phyloP scores from a whole-genome alignment of 257 asterid genomes.

The Plectranthus barbatus region DNA sequence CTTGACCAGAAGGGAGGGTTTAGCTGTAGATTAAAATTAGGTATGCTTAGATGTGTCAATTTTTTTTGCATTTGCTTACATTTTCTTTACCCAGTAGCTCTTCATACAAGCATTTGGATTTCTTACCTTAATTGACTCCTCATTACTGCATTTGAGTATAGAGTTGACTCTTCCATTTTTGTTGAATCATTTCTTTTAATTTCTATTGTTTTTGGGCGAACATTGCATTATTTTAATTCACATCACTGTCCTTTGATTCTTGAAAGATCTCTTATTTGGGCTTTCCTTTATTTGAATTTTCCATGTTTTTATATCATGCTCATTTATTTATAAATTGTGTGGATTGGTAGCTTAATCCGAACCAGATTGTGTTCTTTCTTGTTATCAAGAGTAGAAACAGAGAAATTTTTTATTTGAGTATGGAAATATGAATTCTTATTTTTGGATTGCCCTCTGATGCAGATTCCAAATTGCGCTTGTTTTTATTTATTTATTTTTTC shows the following conservation, averaged over 20 bases:
- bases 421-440: not conserved
- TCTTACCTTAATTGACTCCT: slow-evolving; percentile 20
- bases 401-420: no score
- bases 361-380: not conserved
- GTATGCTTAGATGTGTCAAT: slow-evolving; percentile 4
- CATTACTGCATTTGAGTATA: slow-evolving; percentile 18
- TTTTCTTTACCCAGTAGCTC: not conserved
- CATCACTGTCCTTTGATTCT: slow-evolving; percentile 18
- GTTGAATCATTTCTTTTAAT: slow-evolving; percentile 16
- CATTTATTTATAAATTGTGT: not conserved
- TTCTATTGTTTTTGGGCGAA: slow-evolving; percentile 4
- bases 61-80: not conserved
- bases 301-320: not conserved
- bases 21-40: slow-evolving; percentile 7
- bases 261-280: slow-evolving; percentile 21
- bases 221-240: not conserved
- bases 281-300: not conserved
- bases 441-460: not conserved
- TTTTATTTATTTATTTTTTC: not conserved
- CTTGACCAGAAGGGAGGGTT: slow-evolving; percentile 18
- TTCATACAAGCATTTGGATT: slow-evolving; percentile 11
- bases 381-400: not conserved
- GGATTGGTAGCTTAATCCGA: no score
- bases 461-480: no score
- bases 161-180: slow-evolving; percentile 22